Base-by-base conservation (phyloP, 345 rosid species). In the Streptanthus diversifolius region DNA sequence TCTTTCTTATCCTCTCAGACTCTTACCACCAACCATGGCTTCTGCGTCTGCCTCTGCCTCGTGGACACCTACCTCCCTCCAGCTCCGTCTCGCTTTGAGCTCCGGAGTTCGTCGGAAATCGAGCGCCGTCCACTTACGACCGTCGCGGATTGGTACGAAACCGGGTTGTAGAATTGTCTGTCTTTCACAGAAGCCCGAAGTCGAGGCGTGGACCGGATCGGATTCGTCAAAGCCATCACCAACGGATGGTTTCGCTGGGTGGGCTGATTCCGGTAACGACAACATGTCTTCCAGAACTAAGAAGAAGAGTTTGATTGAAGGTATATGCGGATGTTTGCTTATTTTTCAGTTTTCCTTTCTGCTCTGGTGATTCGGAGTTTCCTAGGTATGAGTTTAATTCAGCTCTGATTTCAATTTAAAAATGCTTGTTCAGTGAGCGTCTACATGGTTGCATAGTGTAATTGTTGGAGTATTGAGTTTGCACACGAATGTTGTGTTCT, bases 61-160 rank as follows among this genome's bases (percentile, higher is more conserved):
- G 77, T 84, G 86, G 77, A 69, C 87, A 5, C 95, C 96, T 63
- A 79, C 65, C 83, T 89, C 96, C 25, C 95, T 83, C 61, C 96
- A 93, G 90, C 95, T 93, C 62, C 97, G 95, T 17, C 77, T 89
- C 33, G 95, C 93, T 56, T 8, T 89, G 36, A 78, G 59, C 73
- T 65, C 74, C 71, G 13, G 75, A 73, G 72, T 40, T 52, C 53
- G 67, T 51, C 54, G 73, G 73, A 75, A 33, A 22, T 71, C 80
- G 3, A 77, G 73, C 5, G 19, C 77, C 25, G 36, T 70, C 40
- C 70, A 68, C n/a, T 54, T 71, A 39, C 83, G 75, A 24, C 40
- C 82, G 0, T 77, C 72, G 15, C 68, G 56, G 22, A 75, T 83
- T 5, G 22, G 67, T 43, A 63, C 77, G 78, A 84, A 78, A 57